phyloP scores from a whole-genome alignment of 257 asterid genomes.

The Verbena officinalis region DNA sequence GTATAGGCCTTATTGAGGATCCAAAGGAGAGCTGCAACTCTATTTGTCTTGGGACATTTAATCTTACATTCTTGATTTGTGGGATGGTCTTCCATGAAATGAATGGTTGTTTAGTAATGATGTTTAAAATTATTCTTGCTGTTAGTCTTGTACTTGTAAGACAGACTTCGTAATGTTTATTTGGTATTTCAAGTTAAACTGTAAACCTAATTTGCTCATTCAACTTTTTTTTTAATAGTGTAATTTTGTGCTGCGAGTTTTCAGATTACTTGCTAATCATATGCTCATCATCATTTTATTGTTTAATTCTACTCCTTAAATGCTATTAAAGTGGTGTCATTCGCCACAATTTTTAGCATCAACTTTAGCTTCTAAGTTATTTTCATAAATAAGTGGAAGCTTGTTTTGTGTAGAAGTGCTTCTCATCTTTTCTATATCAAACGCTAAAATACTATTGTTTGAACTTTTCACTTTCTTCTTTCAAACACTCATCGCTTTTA shows the following conservation, averaged over 20 bases:
- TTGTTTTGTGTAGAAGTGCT: too few relatives aligned
- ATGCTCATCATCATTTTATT: neutral
- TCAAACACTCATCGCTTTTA: too few relatives aligned
- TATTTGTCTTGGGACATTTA: neutral
- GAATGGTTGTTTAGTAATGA: constrained; percentile 6
- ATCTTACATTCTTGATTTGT: neutral
- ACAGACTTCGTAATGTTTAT: neutral
- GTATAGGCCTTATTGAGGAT: constrained; percentile 76
- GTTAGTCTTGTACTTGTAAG: constrained; percentile 2
- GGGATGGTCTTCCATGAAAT: constrained; percentile 24
- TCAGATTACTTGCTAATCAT: too few relatives aligned
- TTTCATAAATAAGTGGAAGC: too few relatives aligned
- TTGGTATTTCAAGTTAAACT: constrained; percentile 6
- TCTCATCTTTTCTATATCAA: too few relatives aligned
- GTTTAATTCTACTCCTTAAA: too few relatives aligned
- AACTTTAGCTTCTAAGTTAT: too few relatives aligned
- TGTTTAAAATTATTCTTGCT: neutral
- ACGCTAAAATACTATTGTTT: too few relatives aligned
- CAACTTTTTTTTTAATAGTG: neutral
- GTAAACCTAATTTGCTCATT: neutral
- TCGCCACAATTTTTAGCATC: too few relatives aligned
- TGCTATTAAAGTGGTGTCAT: too few relatives aligned
- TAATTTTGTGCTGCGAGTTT: neutral
- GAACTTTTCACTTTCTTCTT: too few relatives aligned
- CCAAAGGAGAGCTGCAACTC: neutral